Evolutionary conservation across 1,284 basidiomycete genomes (phyloP).

Genomic region (Neotropicomus parvogracilis): DNA sequence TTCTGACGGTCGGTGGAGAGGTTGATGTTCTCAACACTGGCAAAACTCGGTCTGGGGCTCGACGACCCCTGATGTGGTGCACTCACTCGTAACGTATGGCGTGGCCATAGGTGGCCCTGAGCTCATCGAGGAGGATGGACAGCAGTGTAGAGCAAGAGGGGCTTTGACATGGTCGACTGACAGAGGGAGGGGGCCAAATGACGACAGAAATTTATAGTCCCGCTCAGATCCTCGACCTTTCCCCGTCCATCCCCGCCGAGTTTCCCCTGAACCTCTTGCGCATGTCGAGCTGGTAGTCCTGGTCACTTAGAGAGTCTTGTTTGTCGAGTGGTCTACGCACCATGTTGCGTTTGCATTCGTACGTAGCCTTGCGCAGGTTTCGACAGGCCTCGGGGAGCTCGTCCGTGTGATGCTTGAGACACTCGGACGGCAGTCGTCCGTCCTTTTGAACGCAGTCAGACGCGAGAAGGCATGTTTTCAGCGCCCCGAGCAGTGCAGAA

Average conservation of each 20-base stretch:
- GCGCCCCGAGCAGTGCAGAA: conserved; percentile 64
- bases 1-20: conserved; percentile 51
- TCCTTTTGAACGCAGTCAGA: conserved; percentile 82
- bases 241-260: conserved; percentile 48
- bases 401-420: conserved; percentile 65
- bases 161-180: conserved; percentile 27
- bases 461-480: conserved; percentile 75
- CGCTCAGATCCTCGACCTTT: neutral
- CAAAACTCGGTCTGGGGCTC: conserved; percentile 3
- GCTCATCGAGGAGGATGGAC: conserved; percentile 66
- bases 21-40: conserved; percentile 46
- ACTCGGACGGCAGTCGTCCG: conserved; percentile 70
- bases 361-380: conserved; percentile 71
- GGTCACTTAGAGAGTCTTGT: neutral
- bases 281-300: conserved; percentile 68
- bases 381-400: conserved; percentile 77
- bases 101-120: conserved; percentile 53
- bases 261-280: conserved; percentile 79
- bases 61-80: neutral
- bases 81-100: conserved; percentile 56
- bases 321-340: conserved; percentile 44
- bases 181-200: no score
- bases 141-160: conserved; percentile 62
- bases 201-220: no score
- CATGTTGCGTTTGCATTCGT: conserved; percentile 86